phyloP scores from a whole-genome alignment of 306 rosid genomes.

The Delonix regia region DNA sequence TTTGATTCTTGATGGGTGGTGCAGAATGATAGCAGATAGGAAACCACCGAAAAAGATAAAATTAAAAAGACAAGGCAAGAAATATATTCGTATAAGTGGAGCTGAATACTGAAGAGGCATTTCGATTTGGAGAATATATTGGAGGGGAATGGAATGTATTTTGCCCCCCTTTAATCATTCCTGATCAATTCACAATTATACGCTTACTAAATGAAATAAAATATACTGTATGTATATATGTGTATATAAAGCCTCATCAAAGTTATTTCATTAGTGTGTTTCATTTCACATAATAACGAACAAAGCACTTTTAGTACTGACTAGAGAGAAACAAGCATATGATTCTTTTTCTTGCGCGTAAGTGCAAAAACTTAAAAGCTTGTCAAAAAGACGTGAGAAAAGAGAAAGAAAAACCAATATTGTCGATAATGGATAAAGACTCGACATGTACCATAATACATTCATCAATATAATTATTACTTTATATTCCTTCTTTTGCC shows the following conservation, averaged over 20 bases:
- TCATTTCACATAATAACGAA: background rate
- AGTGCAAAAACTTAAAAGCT: background rate
- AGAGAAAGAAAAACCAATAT: background rate
- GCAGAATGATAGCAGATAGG: slow-evolving; percentile 43
- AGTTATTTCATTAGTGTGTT: background rate
- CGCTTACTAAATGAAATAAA: background rate
- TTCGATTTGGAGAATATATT: slow-evolving; percentile 48
- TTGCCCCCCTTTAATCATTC: slow-evolving; percentile 1
- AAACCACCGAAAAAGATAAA: slow-evolving; percentile 34
- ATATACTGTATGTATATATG: background rate
- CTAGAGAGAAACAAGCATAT: slow-evolving; percentile 6
- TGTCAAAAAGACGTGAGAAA: background rate
- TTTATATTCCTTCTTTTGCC: background rate
- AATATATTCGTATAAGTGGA: slow-evolving; percentile 44
- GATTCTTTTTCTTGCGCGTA: background rate
- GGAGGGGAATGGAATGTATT: slow-evolving; percentile 23
- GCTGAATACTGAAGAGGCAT: slow-evolving; percentile 25
- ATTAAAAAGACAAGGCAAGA: background rate
- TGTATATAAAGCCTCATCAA: background rate
- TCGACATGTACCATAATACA: background rate
- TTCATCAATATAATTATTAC: no score
- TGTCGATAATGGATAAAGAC: background rate
- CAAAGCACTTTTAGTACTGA: background rate
- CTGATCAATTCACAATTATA: background rate
- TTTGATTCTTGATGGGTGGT: slow-evolving; percentile 44